A percentile compares a stretch with the other conserved stretches of the same genome.
Conservation (phyloP, 2,329 filamentous ascomycete species). For the Penicillium sp. region DNA sequence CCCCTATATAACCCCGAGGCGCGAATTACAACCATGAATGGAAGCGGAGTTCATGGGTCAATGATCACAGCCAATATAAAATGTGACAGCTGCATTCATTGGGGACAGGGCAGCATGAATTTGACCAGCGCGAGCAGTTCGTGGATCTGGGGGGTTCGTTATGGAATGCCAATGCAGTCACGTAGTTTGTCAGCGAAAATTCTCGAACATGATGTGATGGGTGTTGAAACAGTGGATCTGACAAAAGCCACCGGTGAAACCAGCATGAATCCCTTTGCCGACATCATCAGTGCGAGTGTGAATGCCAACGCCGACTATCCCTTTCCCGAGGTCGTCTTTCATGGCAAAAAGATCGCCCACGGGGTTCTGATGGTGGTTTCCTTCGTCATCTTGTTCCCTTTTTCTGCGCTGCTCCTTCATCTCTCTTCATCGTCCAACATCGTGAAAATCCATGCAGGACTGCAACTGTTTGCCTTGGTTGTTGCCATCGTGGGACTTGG, state of each 20-base stretch:
- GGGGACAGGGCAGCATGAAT: slow-evolving; percentile 18
- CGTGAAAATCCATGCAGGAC: slow-evolving; percentile 44
- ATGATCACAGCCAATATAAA: slow-evolving; percentile 61
- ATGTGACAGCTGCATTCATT: slow-evolving; percentile 32
- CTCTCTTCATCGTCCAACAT: slow-evolving; percentile 41
- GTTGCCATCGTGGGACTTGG: slow-evolving; percentile 52
- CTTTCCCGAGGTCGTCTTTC: slow-evolving; percentile 1
- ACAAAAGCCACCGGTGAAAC: slow-evolving; percentile 17
- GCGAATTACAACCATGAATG: slow-evolving; percentile 56
- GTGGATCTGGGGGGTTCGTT: slow-evolving; percentile 32
- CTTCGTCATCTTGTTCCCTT: slow-evolving; percentile 44
- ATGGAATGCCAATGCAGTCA: slow-evolving; percentile 23
- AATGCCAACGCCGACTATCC: slow-evolving; percentile 1
- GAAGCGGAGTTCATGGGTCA: slow-evolving; percentile 56
- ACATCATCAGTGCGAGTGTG: slow-evolving; percentile 4
- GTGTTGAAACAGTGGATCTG: slow-evolving; percentile 21
- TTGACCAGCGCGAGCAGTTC: slow-evolving; percentile 18
- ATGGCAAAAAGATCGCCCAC: slow-evolving; percentile 23
- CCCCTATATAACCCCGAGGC: slow-evolving; percentile 50
- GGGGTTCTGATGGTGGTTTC: slow-evolving; percentile 38
- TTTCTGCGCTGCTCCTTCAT: slow-evolving; percentile 34
- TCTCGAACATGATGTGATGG: slow-evolving; percentile 24
- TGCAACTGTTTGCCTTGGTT: slow-evolving; percentile 52
- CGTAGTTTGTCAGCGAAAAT: slow-evolving; percentile 18
- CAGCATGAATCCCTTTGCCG: slow-evolving; percentile 23